Percentiles rank a stretch among this genome's conserved stretches.
Conservation (phyloP, 1,284 basidiomycete genomes). For the Dichomitus squalens region DNA sequence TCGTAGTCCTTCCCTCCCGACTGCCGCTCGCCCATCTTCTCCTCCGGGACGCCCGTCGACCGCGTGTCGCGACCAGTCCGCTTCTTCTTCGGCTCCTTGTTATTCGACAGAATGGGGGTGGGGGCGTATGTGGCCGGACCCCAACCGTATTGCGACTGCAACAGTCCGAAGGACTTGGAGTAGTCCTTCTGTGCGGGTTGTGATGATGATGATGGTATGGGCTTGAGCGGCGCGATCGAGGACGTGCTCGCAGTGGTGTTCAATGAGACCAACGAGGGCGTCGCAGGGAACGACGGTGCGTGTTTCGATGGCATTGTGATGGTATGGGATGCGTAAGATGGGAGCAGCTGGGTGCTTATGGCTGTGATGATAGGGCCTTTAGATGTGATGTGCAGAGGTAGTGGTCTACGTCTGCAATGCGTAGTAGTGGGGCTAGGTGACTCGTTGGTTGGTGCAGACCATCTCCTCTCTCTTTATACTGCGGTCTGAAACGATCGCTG, state of each 20-base stretch:
- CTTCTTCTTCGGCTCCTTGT: neutral
- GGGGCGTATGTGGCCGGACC: neutral
- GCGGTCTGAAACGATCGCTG: too few relatives aligned
- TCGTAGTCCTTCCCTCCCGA: neutral
- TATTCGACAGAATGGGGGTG: neutral
- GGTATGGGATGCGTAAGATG: constrained; percentile 21
- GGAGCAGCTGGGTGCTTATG: neutral
- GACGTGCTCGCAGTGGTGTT: constrained; percentile 5
- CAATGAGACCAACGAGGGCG: constrained; percentile 10
- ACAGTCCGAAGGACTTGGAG: constrained; percentile 1
- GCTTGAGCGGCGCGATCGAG: neutral
- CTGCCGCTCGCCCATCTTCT: neutral
- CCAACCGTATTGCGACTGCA: constrained; percentile 12
- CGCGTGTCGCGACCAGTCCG: neutral
- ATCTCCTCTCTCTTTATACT: too few relatives aligned
- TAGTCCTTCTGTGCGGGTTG: constrained; percentile 5
- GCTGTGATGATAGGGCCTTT: too few relatives aligned
- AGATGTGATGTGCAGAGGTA: too few relatives aligned
- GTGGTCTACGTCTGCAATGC: too few relatives aligned
- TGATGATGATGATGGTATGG: neutral
- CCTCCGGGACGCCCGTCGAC: neutral
- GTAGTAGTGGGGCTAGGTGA: too few relatives aligned
- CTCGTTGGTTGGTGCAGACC: too few relatives aligned
- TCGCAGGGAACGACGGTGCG: constrained; percentile 2
- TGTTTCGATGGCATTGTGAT: constrained; percentile 2